Evolutionary conservation across 371 early-diverging fungal species (phyloP).

Genomic region (Capniomyces stellatus): DNA sequence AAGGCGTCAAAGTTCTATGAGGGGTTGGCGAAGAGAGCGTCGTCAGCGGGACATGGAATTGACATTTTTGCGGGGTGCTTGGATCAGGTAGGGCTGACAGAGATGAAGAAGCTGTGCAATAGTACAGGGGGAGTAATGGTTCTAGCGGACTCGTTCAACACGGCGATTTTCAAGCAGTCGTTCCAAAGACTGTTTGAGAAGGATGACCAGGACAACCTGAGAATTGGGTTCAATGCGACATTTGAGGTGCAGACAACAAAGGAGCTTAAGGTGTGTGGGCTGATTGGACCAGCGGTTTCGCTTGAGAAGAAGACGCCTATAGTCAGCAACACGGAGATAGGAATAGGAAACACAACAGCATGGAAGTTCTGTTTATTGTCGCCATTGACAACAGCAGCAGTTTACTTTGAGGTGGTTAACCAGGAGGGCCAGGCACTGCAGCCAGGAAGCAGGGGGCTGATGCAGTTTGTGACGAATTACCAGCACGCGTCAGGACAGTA

Average conservation of each 20-base stretch:
- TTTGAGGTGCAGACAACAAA: conserved; percentile 88
- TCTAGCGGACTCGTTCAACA: conserved; percentile 91
- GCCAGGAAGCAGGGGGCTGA: conserved; percentile 73
- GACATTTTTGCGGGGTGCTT: conserved; percentile 89
- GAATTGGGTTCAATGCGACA: conserved; percentile 97
- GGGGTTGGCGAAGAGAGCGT: conserved; percentile 67
- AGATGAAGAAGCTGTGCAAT: conserved; percentile 91
- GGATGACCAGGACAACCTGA: conserved; percentile 70
- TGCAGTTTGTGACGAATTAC: conserved; percentile 90
- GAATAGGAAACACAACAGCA: conserved; percentile 83
- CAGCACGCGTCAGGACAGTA: conserved; percentile 85
- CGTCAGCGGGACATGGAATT: conserved; percentile 62
- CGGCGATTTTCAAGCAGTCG: conserved; percentile 90
- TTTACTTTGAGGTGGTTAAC: conserved; percentile 92
- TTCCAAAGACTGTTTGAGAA: conserved; percentile 84
- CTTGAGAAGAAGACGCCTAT: conserved; percentile 72
- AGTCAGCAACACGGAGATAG: conserved; percentile 97
- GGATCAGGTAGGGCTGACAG: conserved; percentile 92
- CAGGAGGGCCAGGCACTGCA: conserved; percentile 63
- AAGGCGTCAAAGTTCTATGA: conserved; percentile 90
- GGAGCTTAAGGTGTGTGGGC: conserved; percentile 86
- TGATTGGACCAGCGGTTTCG: conserved; percentile 88
- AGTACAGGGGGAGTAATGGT: conserved; percentile 92
- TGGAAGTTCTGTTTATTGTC: conserved; percentile 89
- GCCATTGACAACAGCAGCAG: conserved; percentile 64